Evolutionary conservation across 2,329 filamentous ascomycete species (phyloP).

Genomic region (Talaromyces sp.): DNA sequence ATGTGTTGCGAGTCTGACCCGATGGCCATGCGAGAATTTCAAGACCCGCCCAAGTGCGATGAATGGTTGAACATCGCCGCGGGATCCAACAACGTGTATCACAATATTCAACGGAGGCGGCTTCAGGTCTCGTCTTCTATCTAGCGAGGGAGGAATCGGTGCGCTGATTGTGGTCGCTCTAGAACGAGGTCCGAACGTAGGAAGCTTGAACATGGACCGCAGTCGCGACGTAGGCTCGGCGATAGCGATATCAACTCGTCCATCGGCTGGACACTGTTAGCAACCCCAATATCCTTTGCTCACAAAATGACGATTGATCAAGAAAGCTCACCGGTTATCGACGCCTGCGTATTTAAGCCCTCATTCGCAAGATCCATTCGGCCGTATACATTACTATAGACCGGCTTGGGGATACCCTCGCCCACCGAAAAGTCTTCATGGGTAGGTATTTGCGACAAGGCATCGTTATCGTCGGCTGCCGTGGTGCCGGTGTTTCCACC

Average conservation of each 20-base stretch:
- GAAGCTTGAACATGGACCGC: conserved; percentile 62
- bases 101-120: conserved; percentile 56
- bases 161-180: conserved; percentile 31
- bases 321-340: conserved; percentile 13
- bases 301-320: neutral
- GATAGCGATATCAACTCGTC: conserved; percentile 77
- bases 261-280: no score
- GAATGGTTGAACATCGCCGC: conserved; percentile 75
- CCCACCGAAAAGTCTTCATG: conserved; percentile 13
- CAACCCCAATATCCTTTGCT: neutral
- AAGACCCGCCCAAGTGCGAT: conserved; percentile 66
- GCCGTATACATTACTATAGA: conserved; percentile 17
- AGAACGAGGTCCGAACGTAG: conserved; percentile 56
- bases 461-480: neutral
- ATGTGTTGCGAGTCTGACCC: conserved; percentile 73
- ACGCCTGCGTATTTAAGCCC: conserved; percentile 19
- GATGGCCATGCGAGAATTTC: conserved; percentile 65
- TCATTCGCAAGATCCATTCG: conserved; percentile 18
- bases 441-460: conserved; percentile 8
- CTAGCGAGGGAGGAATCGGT: conserved; percentile 66
- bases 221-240: conserved; percentile 67
- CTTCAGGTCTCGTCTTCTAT: conserved; percentile 56
- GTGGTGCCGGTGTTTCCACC: neutral
- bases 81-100: conserved; percentile 71
- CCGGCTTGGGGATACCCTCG: conserved; percentile 12